phyloP scores from a whole-genome alignment of 1,284 basidiomycete species.

The Microbotryomycetes sp. region DNA sequence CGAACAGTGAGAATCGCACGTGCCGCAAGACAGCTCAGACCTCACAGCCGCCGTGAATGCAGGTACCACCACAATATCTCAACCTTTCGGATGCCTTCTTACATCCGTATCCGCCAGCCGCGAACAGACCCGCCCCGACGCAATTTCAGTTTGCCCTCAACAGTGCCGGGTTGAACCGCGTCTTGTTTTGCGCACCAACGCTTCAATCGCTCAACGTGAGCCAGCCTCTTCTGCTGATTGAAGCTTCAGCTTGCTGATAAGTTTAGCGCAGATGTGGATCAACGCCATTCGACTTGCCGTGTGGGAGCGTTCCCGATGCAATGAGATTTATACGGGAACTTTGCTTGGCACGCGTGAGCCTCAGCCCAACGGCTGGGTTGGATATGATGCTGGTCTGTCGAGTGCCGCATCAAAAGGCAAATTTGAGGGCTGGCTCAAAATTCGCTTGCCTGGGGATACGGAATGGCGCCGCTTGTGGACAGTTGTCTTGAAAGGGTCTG shows the following conservation, averaged over 20 bases:
- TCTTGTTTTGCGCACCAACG: constrained; percentile 77
- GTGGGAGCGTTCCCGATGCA: constrained; percentile 92
- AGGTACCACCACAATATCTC: constrained; percentile 31
- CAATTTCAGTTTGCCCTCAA: constrained; percentile 83
- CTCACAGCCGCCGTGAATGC: neutral
- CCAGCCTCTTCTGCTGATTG: neutral
- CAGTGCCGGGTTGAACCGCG: constrained; percentile 83
- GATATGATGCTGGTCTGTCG: constrained; percentile 20
- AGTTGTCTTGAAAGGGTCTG: constrained; percentile 48
- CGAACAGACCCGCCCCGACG: constrained; percentile 46
- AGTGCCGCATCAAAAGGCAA: constrained; percentile 49
- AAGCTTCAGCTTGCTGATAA: neutral
- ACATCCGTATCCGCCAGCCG: constrained; percentile 47
- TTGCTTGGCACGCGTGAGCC: constrained; percentile 57
- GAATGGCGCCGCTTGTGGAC: constrained; percentile 95
- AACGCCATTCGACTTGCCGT: constrained; percentile 80
- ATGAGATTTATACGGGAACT: constrained; percentile 97
- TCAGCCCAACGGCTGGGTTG: constrained; percentile 19
- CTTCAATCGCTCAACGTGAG: constrained; percentile 50
- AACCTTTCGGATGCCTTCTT: constrained; percentile 48
- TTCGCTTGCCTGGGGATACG: constrained; percentile 85
- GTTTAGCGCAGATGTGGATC: constrained; percentile 63
- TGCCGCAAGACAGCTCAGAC: too few species aligned
- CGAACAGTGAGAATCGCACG: constrained; percentile 11
- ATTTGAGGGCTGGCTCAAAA: constrained; percentile 87